Evolutionary conservation across 2,329 filamentous ascomycete genomes (phyloP), one percentile per base, ranked within the genome.

Genomic region (Chaetomiaceae sp.): DNA sequence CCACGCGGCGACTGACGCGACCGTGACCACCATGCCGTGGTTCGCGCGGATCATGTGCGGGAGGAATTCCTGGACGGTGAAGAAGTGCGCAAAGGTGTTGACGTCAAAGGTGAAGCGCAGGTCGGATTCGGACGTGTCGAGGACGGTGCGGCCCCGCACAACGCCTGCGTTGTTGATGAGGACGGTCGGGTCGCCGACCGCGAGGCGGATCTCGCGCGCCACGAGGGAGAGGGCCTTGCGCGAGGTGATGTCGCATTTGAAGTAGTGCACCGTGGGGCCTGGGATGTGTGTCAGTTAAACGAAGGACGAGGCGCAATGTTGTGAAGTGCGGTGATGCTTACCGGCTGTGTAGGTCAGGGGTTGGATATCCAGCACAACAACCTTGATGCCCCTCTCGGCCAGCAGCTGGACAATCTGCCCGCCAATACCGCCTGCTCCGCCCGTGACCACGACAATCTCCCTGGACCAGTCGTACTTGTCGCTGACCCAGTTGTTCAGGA

Each of bases 371-470:
- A 91, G 67, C 2, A 91, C 83, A 0, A 84, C 84, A 31, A 91
- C 84, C 59, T 81, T 87, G 60, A 88, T 75, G 1, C 80, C 81
- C 56, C 71, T 73, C 65, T 84, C 80, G 0, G 82, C 83, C n/a
- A 94, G 73, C 49, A 85, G 67, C 59, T 77, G 75, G 14, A 87
- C 86, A 3, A 89, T 76, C 34, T 78, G 71, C 19, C 78, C 81
- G 14, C 88, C 88, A 63, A 92, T 90, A 0, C 88, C 88, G 52
- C 82, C 81, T 38, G 84, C 83, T 7, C 88, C 88, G 7, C 89
- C 88, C 0, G 88, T 91, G 19, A 91, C 77, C 39, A 91, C 73
- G 3, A 88, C 83, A 47, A 91, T 76, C 71, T 91, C 87, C 47
- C 76, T 78, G 20, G 75, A 71, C 85, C 87, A 90, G 65, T 83